Conservation (phyloP, 139 green algal genomes). For the Chlorella sp. region DNA sequence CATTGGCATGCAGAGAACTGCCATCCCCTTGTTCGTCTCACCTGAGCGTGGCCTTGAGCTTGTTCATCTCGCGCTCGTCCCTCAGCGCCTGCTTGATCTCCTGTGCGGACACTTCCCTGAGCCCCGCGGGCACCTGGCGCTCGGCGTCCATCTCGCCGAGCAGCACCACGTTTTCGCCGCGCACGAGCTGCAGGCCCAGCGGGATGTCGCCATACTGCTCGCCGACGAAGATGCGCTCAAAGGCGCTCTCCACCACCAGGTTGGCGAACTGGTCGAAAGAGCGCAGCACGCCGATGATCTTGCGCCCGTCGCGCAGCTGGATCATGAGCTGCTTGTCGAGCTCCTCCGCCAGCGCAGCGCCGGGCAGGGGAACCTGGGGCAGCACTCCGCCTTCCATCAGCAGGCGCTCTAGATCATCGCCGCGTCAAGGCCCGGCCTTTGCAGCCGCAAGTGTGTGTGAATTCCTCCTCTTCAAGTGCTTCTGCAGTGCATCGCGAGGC, state of each 20-base stretch:
- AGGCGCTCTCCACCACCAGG: conserved; percentile 62
- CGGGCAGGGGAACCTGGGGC: conserved; percentile 25
- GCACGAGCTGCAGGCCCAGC: conserved; percentile 68
- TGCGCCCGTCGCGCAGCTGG: conserved; percentile 58
- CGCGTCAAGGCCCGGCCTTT: too few species aligned
- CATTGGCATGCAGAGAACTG: neutral
- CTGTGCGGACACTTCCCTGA: conserved; percentile 37
- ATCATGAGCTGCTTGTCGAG: conserved; percentile 60
- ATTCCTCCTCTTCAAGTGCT: too few species aligned
- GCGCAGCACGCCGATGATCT: conserved; percentile 54
- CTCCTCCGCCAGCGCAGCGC: conserved; percentile 59
- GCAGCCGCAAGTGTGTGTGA: too few species aligned
- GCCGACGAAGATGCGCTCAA: conserved; percentile 75
- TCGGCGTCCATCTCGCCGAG: conserved; percentile 69
- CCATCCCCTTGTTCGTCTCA: conserved; percentile 12
- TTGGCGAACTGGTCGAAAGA: conserved; percentile 80
- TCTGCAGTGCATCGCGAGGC: too few species aligned
- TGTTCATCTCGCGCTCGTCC: conserved; percentile 68
- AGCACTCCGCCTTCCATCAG: too few species aligned
- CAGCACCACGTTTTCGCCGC: conserved; percentile 85
- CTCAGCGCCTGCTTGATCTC: conserved; percentile 56
- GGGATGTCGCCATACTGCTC: conserved; percentile 67
- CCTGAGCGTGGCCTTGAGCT: conserved; percentile 67
- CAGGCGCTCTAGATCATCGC: too few species aligned
- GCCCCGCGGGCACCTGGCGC: conserved; percentile 43